Evolutionary conservation across 108 stramenopile species (phyloP), one percentile per base, ranked within the genome.

Genomic region (Skeletonema menzelii): DNA sequence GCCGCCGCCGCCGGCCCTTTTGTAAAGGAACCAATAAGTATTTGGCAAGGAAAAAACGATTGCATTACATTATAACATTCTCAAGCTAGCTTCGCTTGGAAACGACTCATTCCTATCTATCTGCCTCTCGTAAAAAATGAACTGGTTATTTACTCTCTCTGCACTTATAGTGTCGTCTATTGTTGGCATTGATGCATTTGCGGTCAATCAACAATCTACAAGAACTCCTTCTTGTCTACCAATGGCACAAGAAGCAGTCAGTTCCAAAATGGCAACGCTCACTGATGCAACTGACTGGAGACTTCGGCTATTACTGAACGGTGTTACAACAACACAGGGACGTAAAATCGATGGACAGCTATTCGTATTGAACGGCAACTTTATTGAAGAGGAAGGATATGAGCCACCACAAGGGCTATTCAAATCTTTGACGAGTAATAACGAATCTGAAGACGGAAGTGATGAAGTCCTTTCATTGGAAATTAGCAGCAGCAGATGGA

Each of bases 361-460:
- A 20, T 92, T 90, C 60, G 81, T 76, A 22, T 34, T 91, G 6
- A 77, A 87, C 55, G 84, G 80, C 0, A 72, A 86, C 32, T 94
- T 94, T 72, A 78, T 92, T 27, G 89, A 91, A 68, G 93, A 94
- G 31, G 86, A 84, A 58, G 91, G 91, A n/a, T 94, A 90, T 57
- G 93, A 94, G 62, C 93, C 93, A 26, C 93, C 93, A 7, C 93
- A 92, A 67, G 93, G 93, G 12, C 42, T 17, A 13, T 75, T 94
- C 32, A 64, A 69, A 31, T 82, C 82, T 55, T 59, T 78, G 6
- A 37, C 17, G 11, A 59, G 34, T 17, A 74, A 27, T 34, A 35
- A 10, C 12, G 60, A 77, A 20, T 49, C 5, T 15, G 67, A 60
- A 4, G 67, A 61, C 24, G 70, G 22, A 24, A 55, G 62, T 22